Conservation (phyloP, 768 basidiomycete species). For the Cystoderma amianthinum region DNA sequence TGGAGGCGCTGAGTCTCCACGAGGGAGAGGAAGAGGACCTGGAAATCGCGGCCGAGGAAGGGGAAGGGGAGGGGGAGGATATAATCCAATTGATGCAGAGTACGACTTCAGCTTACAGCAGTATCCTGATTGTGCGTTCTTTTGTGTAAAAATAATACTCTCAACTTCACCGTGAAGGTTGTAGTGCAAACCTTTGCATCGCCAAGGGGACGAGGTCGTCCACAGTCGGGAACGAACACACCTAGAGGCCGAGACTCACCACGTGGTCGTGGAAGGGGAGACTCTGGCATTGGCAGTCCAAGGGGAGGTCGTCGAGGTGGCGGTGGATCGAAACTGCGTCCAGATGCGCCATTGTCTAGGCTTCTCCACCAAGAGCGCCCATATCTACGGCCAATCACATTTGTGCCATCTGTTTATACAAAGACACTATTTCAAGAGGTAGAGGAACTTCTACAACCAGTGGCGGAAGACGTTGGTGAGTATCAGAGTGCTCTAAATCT, state of each 20-base stretch:
- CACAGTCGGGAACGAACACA: constrained; percentile 1
- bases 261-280: constrained; percentile 10
- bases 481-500: constrained; percentile 6
- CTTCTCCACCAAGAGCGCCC: constrained; percentile 54
- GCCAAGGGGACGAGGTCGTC: constrained; percentile 1
- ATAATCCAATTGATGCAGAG: constrained; percentile 13
- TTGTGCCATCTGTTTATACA: constrained; percentile 54
- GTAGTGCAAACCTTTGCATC: not conserved
- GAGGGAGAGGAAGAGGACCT: constrained; percentile 6
- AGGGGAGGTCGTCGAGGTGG: constrained; percentile 18
- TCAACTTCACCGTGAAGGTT: too few relatives aligned
- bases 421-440: constrained; percentile 46
- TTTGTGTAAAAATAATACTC: too few relatives aligned
- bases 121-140: constrained; percentile 16
- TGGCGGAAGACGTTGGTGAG: constrained; percentile 46
- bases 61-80: constrained; percentile 9
- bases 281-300: constrained; percentile 16
- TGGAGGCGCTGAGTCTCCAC: not conserved
- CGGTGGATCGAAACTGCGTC: constrained; percentile 19
- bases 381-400: constrained; percentile 57
- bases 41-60: constrained; percentile 8
- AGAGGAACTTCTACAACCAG: constrained; percentile 55
- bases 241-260: constrained; percentile 13
- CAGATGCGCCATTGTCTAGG: constrained; percentile 46
- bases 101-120: constrained; percentile 14